phyloP scores from a whole-genome alignment of 768 basidiomycete genomes.

The Paxillus rubicundulus region DNA sequence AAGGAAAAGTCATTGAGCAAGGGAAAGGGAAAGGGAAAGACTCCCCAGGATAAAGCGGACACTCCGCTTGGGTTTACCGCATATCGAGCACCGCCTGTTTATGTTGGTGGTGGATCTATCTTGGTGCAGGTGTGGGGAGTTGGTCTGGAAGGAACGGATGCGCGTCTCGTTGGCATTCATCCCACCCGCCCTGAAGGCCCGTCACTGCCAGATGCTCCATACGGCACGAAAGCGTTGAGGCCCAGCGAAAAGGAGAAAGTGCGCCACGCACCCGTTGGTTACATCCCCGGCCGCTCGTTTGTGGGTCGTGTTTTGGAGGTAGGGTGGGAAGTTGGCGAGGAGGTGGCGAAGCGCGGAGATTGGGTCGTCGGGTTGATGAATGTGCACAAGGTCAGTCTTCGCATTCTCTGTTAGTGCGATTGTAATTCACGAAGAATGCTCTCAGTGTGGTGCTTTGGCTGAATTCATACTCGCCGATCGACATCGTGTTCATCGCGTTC shows the following conservation, averaged over 20 bases:
- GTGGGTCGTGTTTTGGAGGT: constrained; percentile 80
- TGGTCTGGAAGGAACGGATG: constrained; percentile 74
- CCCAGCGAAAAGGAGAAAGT: constrained; percentile 26
- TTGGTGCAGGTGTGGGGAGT: constrained; percentile 92
- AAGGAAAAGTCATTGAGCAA: constrained; percentile 6
- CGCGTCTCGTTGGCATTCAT: constrained; percentile 54
- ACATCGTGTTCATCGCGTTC: constrained; percentile 70
- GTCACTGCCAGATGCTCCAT: constrained; percentile 17
- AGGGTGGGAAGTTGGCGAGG: constrained; percentile 62
- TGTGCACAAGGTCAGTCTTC: constrained; percentile 64
- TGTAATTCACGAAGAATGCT: constrained; percentile 13
- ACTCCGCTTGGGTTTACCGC: constrained; percentile 62
- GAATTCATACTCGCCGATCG: constrained; percentile 86
- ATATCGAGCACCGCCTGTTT: constrained; percentile 69
- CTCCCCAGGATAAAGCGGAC: constrained; percentile 12
- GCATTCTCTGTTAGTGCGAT: constrained; percentile 1
- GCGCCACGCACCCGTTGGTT: constrained; percentile 48
- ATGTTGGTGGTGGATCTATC: constrained; percentile 65
- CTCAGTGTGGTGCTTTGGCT: constrained; percentile 79
- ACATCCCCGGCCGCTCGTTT: constrained; percentile 85
- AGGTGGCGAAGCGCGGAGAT: constrained; percentile 68
- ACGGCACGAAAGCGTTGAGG: constrained; percentile 18
- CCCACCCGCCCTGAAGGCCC: constrained; percentile 12
- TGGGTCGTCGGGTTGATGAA: constrained; percentile 85
- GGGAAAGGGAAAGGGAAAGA: constrained; percentile 10